Conservation (phyloP, 768 basidiomycete species). For the Rhizopogon rudus region DNA sequence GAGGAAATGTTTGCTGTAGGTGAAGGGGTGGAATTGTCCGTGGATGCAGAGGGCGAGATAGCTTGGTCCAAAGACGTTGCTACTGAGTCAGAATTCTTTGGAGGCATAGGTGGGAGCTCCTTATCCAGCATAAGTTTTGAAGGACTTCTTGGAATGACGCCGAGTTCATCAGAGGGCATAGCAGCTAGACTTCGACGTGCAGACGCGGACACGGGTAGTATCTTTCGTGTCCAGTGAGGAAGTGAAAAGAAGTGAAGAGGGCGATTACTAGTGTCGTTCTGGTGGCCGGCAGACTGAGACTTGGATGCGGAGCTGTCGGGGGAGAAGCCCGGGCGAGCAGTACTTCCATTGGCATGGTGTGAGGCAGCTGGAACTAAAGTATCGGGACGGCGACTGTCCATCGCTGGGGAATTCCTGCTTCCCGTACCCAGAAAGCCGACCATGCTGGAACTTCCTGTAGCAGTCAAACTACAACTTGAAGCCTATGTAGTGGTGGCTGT, state of each 20-base stretch:
- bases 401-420: conserved; percentile 28
- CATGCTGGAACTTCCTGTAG: conserved; percentile 20
- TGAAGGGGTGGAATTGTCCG: background rate
- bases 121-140: conserved; percentile 29
- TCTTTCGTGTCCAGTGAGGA: conserved; percentile 59
- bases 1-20: background rate
- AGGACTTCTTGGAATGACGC: conserved; percentile 14
- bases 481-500: background rate
- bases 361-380: conserved; percentile 10
- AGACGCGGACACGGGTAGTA: conserved; percentile 25
- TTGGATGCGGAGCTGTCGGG: conserved; percentile 46
- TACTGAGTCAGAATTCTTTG: conserved; percentile 10
- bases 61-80: background rate
- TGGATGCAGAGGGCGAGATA: background rate
- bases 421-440: conserved; percentile 34
- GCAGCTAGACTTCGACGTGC: conserved; percentile 26
- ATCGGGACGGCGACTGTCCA: conserved; percentile 19
- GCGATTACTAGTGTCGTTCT: conserved; percentile 34
- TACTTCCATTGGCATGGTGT: conserved; percentile 29
- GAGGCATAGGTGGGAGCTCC: conserved; percentile 47
- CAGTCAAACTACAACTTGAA: background rate
- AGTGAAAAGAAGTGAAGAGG: conserved; percentile 55
- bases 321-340: conserved; percentile 26
- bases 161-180: conserved; percentile 18
- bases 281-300: conserved; percentile 35